These are phyloP conservation scores for Rauvolfia tetraphylla DNA, from an alignment of 257 asterid species.

Conservation along the genomic window DNA sequence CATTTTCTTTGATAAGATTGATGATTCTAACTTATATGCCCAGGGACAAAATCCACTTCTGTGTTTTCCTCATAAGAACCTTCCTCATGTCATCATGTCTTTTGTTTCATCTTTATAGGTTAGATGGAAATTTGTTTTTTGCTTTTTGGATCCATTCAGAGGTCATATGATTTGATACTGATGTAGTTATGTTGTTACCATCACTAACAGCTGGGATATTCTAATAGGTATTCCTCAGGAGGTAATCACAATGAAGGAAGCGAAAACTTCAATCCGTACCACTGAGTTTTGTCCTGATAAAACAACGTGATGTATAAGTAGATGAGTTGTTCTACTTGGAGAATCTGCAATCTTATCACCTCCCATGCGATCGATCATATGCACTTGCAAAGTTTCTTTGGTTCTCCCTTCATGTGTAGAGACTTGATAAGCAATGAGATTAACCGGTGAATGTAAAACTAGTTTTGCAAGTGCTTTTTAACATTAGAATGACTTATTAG, in stretches of 20 bases:
- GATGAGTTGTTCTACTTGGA: constrained; percentile 10
- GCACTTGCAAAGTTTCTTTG: background rate
- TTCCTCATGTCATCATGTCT: background rate
- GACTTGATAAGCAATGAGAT: background rate
- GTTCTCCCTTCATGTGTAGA: background rate
- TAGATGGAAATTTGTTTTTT: background rate
- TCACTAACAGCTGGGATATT: background rate
- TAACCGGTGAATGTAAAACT: background rate
- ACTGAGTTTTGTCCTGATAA: constrained; percentile 20
- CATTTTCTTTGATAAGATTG: no score
- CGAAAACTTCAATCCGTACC: constrained; percentile 15
- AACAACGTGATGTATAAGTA: constrained; percentile 22
- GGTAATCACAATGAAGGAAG: constrained; percentile 15
- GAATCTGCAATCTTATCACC: constrained; percentile 2
- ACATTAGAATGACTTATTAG: background rate
- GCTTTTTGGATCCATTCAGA: background rate
- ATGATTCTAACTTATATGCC: no score
- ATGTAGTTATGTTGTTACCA: background rate
- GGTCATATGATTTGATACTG: background rate
- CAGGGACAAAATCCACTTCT: no score
- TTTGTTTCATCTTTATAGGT: background rate
- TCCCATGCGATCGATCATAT: background rate
- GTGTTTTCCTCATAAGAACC: no score
- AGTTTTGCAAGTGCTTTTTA: background rate
- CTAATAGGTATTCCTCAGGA: constrained; percentile 30